A percentile compares a stretch with the other conserved stretches of the same genome.
Evolutionary conservation across 106 monocot species (phyloP).

Genomic region (Vanilla planifolia): DNA sequence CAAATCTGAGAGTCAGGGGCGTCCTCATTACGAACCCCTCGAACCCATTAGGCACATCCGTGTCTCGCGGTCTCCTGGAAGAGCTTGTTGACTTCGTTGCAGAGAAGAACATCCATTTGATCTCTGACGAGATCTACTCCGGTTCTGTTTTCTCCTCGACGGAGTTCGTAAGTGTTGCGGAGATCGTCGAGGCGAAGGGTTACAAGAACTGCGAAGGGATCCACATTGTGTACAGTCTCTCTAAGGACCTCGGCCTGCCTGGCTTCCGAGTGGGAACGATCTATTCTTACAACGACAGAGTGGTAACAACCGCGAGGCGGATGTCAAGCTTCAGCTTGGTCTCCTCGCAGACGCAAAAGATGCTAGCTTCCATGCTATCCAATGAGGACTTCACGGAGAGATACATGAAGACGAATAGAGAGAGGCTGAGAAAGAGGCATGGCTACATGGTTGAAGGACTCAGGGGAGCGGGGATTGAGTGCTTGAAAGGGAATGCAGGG

Average conservation of each 20-base stretch:
- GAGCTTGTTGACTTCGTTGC: constrained; percentile 36
- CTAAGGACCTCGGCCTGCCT: constrained; percentile 69
- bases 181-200: constrained; percentile 20
- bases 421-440: constrained; percentile 45
- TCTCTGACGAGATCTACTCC: constrained; percentile 88
- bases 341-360: constrained; percentile 66
- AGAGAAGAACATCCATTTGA: constrained; percentile 56
- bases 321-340: constrained; percentile 85
- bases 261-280: constrained; percentile 72
- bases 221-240: constrained; percentile 83
- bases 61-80: constrained; percentile 34
- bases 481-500: constrained; percentile 61
- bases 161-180: constrained; percentile 68
- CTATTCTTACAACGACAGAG: constrained; percentile 61
- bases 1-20: constrained; percentile 25
- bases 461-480: constrained; percentile 40
- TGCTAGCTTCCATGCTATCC: constrained; percentile 54
- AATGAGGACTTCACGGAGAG: constrained; percentile 43
- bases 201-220: constrained; percentile 18
- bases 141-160: constrained; percentile 65
- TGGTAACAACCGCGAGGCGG: constrained; percentile 65
- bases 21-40: constrained; percentile 64
- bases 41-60: constrained; percentile 44
- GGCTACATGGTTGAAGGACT: constrained; percentile 33
- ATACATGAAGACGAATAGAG: constrained; percentile 51